Base-by-base conservation (phyloP, 163 green algal genomes). In the Scenedesmus sp. region DNA sequence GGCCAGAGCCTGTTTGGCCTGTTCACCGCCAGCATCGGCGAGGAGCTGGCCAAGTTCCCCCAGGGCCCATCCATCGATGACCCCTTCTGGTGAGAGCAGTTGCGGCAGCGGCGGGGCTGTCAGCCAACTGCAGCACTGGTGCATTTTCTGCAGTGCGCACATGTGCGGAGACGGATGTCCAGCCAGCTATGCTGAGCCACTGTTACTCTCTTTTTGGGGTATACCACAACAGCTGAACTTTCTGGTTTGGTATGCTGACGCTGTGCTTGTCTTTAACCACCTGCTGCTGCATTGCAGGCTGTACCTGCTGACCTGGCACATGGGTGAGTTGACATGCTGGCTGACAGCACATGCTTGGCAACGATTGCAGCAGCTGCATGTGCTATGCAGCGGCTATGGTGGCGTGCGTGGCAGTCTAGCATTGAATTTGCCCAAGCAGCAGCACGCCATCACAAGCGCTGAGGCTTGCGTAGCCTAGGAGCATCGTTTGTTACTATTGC, bases 1-100 rank as follows among this genome's bases (percentile, higher is more conserved):
- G 96, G 96, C 86, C 74, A 97, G 70, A 96, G 93, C 79, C 94
- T 98, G 87, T 97, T 97, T 90, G 95, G 94, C 84, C 92, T 96
- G 59, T 95, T 98, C 92, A 97, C 94, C 91, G 73, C 85, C 34
- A 91, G 64, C 66, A 97, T 97, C 67, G 91, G 91, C 52, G 90
- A 92, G 91, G 84, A 97, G 86, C 95, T 97, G 67, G 95, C 96
- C 20, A 92, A 98, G 87, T 98, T 96, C 93, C 96, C 96, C 84
- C 95, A 92, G n/a, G 96, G 96, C 88, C 96, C 96, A 74, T 94
- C 95, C 77, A 92, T 98, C 7, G 83, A 93, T 87, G 95, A 96
- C 91, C 93, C 94, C 64, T 98, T 98, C 95, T 98, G 96, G 96
- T 86, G 87, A 85, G 70, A 5, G 46, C 46, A 62, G 76, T 4